Percentiles rank a stretch among this genome's conserved stretches.
Conservation (phyloP, 164 flowering plant species). For the Sedum album region DNA sequence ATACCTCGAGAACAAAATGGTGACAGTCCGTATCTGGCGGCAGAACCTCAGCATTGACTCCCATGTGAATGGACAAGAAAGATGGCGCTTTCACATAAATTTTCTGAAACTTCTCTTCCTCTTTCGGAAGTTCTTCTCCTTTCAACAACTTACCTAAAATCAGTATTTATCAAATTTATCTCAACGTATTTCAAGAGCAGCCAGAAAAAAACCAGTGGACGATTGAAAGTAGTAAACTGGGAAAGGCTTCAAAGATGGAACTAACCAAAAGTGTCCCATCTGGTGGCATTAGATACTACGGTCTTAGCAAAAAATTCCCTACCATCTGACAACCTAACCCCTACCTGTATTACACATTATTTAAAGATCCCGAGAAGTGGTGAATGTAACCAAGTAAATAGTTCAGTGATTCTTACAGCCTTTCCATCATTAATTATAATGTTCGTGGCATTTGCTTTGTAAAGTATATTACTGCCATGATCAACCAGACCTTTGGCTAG, state of each 20-base stretch:
- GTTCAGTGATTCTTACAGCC: conserved; percentile 58
- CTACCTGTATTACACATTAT: conserved; percentile 49
- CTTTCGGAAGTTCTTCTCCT: conserved; percentile 64
- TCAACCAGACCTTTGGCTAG: conserved; percentile 74
- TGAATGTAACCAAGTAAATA: background rate
- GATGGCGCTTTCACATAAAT: conserved; percentile 93
- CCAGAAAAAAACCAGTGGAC: background rate
- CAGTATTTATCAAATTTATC: background rate
- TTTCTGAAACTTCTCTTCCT: conserved; percentile 78
- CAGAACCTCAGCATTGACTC: conserved; percentile 76
- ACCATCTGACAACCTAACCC: conserved; percentile 87
- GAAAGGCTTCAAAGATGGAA: conserved; percentile 11
- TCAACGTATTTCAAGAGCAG: background rate
- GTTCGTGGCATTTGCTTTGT: conserved; percentile 79
- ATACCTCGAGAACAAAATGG: conserved; percentile 94
- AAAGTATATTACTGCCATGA: conserved; percentile 74
- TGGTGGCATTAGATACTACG: conserved; percentile 91
- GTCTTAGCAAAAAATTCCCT: conserved; percentile 74
- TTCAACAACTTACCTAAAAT: conserved; percentile 70
- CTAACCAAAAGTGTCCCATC: conserved; percentile 99
- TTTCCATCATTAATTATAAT: conserved; percentile 67
- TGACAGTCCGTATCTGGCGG: conserved; percentile 96
- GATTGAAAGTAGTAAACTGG: background rate
- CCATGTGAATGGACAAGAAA: conserved; percentile 96
- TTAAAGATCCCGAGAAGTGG: conserved; percentile 6